Percentiles rank a stretch among this genome's conserved stretches.
Evolutionary conservation across 1,284 basidiomycete genomes (phyloP).

Genomic region (Marasmius sp.): DNA sequence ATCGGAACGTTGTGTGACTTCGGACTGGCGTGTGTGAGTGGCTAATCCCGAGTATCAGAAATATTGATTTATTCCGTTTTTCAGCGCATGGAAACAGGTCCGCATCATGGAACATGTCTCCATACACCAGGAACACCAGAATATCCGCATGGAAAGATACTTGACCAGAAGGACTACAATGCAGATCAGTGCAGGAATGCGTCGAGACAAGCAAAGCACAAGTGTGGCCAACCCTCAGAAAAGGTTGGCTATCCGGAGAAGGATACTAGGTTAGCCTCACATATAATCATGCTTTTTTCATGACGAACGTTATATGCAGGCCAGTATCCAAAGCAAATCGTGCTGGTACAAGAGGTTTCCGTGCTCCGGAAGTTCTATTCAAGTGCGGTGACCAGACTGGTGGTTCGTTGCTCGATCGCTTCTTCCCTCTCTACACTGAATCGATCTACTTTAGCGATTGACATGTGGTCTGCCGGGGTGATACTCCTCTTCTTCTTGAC

Average conservation of each 20-base stretch:
- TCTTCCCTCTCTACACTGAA: slow-evolving; percentile 1
- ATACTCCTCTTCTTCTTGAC: slow-evolving; percentile 93
- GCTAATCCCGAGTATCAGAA: neutral
- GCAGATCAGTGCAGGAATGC: slow-evolving; percentile 45
- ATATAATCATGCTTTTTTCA: neutral
- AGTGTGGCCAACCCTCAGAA: slow-evolving; percentile 55
- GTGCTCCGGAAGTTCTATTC: slow-evolving; percentile 94
- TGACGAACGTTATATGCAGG: slow-evolving; percentile 33
- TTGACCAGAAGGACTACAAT: slow-evolving; percentile 39
- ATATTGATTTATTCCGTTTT: neutral
- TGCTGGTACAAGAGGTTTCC: slow-evolving; percentile 95
- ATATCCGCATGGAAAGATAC: slow-evolving; percentile 65
- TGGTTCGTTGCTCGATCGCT: slow-evolving; percentile 49
- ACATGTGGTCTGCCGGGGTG: slow-evolving; percentile 94
- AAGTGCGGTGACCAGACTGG: slow-evolving; percentile 95
- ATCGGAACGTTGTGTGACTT: slow-evolving; percentile 93
- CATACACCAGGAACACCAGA: slow-evolving; percentile 65
- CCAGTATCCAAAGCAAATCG: slow-evolving; percentile 93
- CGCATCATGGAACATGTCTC: slow-evolving; percentile 60
- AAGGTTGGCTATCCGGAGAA: slow-evolving; percentile 75
- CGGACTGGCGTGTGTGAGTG: slow-evolving; percentile 85
- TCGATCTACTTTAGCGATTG: slow-evolving; percentile 66
- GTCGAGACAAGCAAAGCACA: slow-evolving; percentile 64
- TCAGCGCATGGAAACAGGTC: slow-evolving; percentile 59
- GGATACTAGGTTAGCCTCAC: slow-evolving; percentile 51